A percentile compares a stretch with the other conserved stretches of the same genome.
Evolutionary conservation across 202 grass and related monocot species (phyloP).

Genomic region (Zoysia matrella): DNA sequence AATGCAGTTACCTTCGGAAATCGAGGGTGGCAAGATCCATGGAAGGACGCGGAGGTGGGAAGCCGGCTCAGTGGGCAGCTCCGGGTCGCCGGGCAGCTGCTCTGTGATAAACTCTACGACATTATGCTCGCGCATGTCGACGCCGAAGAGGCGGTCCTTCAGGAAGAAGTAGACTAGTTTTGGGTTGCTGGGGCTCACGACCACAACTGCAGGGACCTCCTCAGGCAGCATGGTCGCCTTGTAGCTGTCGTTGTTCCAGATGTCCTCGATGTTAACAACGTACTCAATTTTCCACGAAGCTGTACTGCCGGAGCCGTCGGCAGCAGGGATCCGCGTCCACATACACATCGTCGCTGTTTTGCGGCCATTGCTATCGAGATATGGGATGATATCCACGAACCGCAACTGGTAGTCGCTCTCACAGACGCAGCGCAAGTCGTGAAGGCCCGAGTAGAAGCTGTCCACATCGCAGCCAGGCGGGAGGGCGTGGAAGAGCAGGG

Average conservation of each 20-base stretch:
- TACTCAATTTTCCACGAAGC: background rate
- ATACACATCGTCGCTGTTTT: background rate
- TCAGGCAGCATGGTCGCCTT: background rate
- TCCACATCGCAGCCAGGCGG: background rate
- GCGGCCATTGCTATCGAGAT: background rate
- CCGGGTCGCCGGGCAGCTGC: background rate
- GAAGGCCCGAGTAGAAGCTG: background rate
- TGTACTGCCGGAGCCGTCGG: background rate
- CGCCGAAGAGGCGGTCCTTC: background rate
- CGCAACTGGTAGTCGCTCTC: background rate
- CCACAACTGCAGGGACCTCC: background rate
- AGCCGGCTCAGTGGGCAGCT: background rate
- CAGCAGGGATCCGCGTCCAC: background rate
- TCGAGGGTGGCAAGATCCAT: background rate
- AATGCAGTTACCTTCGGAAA: background rate
- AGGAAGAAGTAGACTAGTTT: background rate
- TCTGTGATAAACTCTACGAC: background rate
- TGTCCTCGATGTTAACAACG: background rate
- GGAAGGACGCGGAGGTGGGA: background rate
- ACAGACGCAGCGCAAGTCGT: background rate
- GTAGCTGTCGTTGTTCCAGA: constrained; percentile 26
- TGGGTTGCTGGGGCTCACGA: background rate
- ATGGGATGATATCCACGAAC: background rate
- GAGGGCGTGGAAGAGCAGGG: constrained; percentile 6
- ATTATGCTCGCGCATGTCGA: background rate